Conservation (phyloP, 495 filamentous ascomycete genomes). For the Echria macrotheca region DNA sequence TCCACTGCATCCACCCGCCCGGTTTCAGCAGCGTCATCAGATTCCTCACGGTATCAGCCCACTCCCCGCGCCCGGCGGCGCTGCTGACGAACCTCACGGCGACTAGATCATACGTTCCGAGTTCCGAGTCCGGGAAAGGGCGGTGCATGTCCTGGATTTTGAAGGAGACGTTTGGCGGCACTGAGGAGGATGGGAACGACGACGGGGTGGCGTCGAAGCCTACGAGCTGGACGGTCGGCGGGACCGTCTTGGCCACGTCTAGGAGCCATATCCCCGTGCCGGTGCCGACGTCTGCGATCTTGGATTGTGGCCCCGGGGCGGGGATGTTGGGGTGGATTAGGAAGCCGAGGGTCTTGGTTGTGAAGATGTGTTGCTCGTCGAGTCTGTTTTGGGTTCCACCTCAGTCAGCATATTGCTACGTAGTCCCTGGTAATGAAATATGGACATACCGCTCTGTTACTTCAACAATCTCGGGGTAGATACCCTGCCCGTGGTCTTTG, state of each 20-base stretch:
- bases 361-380: slow-evolving; percentile 17
- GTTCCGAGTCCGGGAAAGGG: slow-evolving; percentile 28
- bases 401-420: too few relatives aligned
- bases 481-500: background rate
- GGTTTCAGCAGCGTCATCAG: slow-evolving; percentile 23
- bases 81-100: slow-evolving; percentile 34
- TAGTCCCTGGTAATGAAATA: too few relatives aligned
- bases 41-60: slow-evolving; percentile 20
- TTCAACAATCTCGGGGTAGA: background rate
- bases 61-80: slow-evolving; percentile 20
- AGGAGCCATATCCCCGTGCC: slow-evolving; percentile 27
- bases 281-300: slow-evolving; percentile 23
- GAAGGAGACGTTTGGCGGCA: slow-evolving; percentile 29
- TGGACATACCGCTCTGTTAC: background rate
- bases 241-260: slow-evolving; percentile 25
- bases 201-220: slow-evolving; percentile 36
- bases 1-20: slow-evolving; percentile 30
- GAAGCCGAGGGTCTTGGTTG: slow-evolving; percentile 14
- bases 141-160: slow-evolving; percentile 28
- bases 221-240: slow-evolving; percentile 24
- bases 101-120: slow-evolving; percentile 35
- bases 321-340: slow-evolving; percentile 18
- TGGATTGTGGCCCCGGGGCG: background rate
- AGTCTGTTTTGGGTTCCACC: slow-evolving; percentile 9
- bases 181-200: slow-evolving; percentile 25